Base-by-base conservation (phyloP, 768 basidiomycete species). In the Lactarius trivialis region DNA sequence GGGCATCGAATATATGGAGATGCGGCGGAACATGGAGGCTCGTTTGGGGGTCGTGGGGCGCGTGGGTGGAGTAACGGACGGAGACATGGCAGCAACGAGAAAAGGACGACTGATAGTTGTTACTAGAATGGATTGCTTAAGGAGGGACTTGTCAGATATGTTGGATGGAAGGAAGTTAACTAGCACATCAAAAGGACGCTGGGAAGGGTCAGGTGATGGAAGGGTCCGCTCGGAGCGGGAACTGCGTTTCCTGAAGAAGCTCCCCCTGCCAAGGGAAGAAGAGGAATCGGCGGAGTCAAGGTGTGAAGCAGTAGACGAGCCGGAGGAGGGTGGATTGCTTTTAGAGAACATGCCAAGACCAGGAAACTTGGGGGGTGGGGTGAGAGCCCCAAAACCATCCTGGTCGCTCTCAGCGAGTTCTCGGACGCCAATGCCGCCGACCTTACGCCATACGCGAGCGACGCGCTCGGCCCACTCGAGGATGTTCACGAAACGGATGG, bases 381-480 rank as follows among this genome's bases (percentile, higher is more conserved):
- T 36, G 15, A 72, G 65, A 51, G 68, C 53, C 32, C 68, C 65
- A n/a, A 68, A 55, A 11, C 66, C 68, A 56, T 70, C 72, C 17
- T 68, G 65, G 34, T 70, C 69, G 51, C 65, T 65, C 36, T 67
- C 62, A 11, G 73, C 66, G 11, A 71, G 50, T 21, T 69, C 70
- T 37, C 68, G 65, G 7, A 71, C 60, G 19, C 73, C 73, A 26
- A 62, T 65, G n/a, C 70, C 69, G 41, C 72, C 71, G 28, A 69
- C 55, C 43, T 70, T 70, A 4, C 76, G 69, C 77, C 77, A 78
- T 12, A 70, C 28, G n/a, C 73, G 70, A 4, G 72, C 71, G 7
- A 77, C 68, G 5, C 73, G 75, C 61, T 77, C 75, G 0, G 76
- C 77, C 74, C 76, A 76, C n/a, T 75, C 75, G 12, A 78, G 67